Percentiles rank a stretch among this genome's conserved stretches.
Evolutionary conservation across 2,329 filamentous ascomycete species (phyloP).

Genomic region (Botrytis squamosa): DNA sequence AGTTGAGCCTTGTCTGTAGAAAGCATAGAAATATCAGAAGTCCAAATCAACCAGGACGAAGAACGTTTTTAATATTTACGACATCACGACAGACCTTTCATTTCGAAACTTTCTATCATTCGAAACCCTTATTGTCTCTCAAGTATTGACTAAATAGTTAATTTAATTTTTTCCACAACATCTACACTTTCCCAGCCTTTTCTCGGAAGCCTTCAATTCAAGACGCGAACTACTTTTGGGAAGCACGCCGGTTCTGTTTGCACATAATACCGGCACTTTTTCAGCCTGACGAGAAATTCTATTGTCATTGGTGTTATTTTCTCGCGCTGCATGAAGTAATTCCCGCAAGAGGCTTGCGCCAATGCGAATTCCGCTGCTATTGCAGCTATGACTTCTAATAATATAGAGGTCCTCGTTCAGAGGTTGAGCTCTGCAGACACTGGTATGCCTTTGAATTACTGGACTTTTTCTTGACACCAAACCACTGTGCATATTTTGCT

Average conservation of each 20-base stretch:
- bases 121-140: neutral
- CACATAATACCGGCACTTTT: conserved; percentile 10
- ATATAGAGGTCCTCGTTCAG: conserved; percentile 63
- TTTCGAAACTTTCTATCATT: neutral
- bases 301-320: conserved; percentile 1
- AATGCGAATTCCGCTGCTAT: conserved; percentile 40
- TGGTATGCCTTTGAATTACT: conserved; percentile 27
- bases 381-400: conserved; percentile 59
- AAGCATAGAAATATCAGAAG: conserved; percentile 5
- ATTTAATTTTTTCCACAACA: neutral
- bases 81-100: conserved; percentile 9
- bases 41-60: conserved; percentile 6
- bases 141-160: neutral
- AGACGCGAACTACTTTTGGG: neutral
- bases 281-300: neutral
- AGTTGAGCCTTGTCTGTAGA: conserved; percentile 15
- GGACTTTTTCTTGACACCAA: conserved; percentile 6
- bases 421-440: conserved; percentile 47
- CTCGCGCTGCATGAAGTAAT: conserved; percentile 20
- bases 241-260: conserved; percentile 4
- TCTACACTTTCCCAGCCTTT: neutral
- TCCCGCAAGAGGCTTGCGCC: conserved; percentile 31
- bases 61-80: conserved; percentile 10
- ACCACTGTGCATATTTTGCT: neutral
- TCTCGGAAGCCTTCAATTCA: neutral